These are phyloP conservation scores for Tetrapisispora phaffii DNA, from an alignment of 805 yeast genomes.

Conservation along the genomic window DNA sequence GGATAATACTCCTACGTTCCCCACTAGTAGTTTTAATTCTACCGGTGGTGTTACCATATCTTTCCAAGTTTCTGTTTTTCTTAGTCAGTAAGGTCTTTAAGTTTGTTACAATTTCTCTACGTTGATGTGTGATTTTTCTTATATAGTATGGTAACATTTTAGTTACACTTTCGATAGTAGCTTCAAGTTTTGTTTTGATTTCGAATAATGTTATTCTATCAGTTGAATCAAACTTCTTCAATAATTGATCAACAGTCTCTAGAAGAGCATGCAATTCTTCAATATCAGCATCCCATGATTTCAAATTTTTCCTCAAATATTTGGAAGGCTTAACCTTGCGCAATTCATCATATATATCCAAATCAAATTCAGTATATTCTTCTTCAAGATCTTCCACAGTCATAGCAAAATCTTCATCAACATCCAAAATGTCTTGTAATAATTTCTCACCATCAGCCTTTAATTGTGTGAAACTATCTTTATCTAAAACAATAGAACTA, in stretches of 20 bases:
- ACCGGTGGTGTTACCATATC: neutral
- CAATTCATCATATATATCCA: constrained; percentile 46
- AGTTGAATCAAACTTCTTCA: constrained; percentile 13
- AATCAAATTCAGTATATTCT: constrained; percentile 33
- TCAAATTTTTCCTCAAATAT: constrained; percentile 9
- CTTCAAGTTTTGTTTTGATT: constrained; percentile 21
- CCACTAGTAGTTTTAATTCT: neutral
- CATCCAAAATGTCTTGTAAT: constrained; percentile 36
- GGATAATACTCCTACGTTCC: neutral
- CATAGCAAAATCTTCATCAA: constrained; percentile 36
- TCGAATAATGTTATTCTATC: constrained; percentile 28
- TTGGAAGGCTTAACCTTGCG: constrained; percentile 33
- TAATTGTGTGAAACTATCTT: constrained; percentile 35
- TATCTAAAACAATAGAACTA: constrained; percentile 39
- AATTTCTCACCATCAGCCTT: constrained; percentile 35
- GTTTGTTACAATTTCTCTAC: neutral
- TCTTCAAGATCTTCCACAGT: constrained; percentile 36
- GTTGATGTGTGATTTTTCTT: constrained; percentile 21
- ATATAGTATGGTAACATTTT: constrained; percentile 12
- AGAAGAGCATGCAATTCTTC: constrained; percentile 9
- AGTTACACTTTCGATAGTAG: neutral
- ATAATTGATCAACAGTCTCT: constrained; percentile 10
- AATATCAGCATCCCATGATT: constrained; percentile 8
- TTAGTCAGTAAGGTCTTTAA: no score
- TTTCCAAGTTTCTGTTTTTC: constrained; percentile 7